Conservation (phyloP, 73 alveolate species). For the Stentor coeruleus region DNA sequence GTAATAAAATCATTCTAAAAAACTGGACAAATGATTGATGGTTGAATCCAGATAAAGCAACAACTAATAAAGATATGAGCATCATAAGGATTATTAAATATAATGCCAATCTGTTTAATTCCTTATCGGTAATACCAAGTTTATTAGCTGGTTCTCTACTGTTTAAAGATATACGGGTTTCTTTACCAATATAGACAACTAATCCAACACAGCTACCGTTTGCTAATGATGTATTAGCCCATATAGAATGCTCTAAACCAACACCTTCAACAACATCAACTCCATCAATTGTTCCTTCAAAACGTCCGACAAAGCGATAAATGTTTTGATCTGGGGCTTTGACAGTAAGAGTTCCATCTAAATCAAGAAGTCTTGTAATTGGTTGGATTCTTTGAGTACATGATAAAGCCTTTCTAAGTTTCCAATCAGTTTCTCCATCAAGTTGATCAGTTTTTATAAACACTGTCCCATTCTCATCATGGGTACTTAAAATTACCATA, state of each 20-base stretch:
- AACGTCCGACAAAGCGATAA: slow-evolving; percentile 71
- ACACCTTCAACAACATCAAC: slow-evolving; percentile 77
- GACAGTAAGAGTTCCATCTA: slow-evolving; percentile 14
- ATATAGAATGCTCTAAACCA: slow-evolving; percentile 84
- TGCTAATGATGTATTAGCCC: slow-evolving; percentile 91
- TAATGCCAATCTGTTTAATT: slow-evolving; percentile 69
- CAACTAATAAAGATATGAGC: slow-evolving; percentile 58
- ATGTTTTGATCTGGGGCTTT: slow-evolving; percentile 66
- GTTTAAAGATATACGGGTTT: slow-evolving; percentile 79
- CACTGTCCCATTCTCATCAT: slow-evolving; percentile 53
- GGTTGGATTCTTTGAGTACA: slow-evolving; percentile 38
- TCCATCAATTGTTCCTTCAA: slow-evolving; percentile 31
- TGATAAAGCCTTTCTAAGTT: slow-evolving; percentile 80
- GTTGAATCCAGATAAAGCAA: slow-evolving; percentile 62
- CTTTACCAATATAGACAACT: slow-evolving; percentile 84
- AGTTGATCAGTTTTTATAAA: slow-evolving; percentile 93
- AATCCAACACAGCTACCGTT: slow-evolving; percentile 72
- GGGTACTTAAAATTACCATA: slow-evolving; percentile 69
- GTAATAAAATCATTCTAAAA: slow-evolving; percentile 73
- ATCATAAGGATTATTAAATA: slow-evolving; percentile 66
- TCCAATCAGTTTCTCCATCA: slow-evolving; percentile 99
- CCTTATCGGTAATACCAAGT: slow-evolving; percentile 79
- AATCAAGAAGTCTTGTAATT: slow-evolving; percentile 43
- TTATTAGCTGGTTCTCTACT: slow-evolving; percentile 72
- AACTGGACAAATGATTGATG: slow-evolving; percentile 58